These are phyloP conservation scores for Pseudonitzschia delicatissima DNA, from an alignment of 108 stramenopile genomes.

Conservation along the genomic window DNA sequence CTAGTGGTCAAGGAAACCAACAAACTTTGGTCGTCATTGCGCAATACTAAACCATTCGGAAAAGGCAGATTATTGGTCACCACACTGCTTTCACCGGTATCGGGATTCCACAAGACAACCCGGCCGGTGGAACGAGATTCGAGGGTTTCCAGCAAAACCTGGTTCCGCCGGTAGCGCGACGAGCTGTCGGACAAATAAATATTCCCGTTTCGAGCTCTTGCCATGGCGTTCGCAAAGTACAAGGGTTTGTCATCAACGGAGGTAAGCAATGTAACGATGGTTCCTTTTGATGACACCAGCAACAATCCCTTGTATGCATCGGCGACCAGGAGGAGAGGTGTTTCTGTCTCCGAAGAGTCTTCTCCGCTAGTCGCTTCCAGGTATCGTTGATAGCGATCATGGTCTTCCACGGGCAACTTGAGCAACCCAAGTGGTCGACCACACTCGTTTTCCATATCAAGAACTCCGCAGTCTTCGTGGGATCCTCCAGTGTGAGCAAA, in stretches of 20 bases:
- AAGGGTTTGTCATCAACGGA: background rate
- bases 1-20: background rate
- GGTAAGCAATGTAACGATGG: background rate
- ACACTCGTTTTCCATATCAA: background rate
- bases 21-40: background rate
- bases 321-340: background rate
- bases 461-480: constrained; percentile 1
- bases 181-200: constrained; percentile 3
- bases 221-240: constrained; percentile 7
- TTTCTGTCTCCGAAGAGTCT: background rate
- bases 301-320: constrained; percentile 6
- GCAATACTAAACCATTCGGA: background rate
- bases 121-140: constrained; percentile 5
- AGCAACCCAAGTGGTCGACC: constrained; percentile 3
- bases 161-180: background rate
- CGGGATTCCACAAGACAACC: background rate
- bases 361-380: background rate
- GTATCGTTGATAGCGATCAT: background rate
- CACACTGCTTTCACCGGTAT: background rate
- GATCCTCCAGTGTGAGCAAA: background rate
- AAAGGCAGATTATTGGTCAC: background rate
- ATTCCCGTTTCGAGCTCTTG: background rate
- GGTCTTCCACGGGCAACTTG: background rate
- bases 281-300: background rate
- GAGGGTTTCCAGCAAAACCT: background rate